Evolutionary conservation across 441 rosid genomes (phyloP), one percentile per base, ranked within the genome.

Genomic region (Iberis amara): DNA sequence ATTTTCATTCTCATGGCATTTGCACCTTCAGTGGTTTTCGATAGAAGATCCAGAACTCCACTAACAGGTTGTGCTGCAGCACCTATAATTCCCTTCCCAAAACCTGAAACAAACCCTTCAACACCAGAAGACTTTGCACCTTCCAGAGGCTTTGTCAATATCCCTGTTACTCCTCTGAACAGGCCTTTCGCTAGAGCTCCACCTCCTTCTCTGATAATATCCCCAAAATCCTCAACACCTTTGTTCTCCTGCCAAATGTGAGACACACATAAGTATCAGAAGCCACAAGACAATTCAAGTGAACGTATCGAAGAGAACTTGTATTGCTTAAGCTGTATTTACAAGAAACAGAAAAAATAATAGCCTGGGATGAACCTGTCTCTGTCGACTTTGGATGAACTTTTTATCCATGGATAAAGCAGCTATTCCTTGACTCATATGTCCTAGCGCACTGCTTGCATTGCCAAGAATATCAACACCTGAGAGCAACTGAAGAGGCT

Each of bases 51-150:
- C 76, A 94, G 71, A 68, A 86, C 97, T 61, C 99, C 97, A 47
- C 99, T 89, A 62, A 94, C 99, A 42, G 97, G 97, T 68, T 94
- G 99, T 47, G 97, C 99, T 73, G 99, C 96, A 61, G 81, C 99
- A 54, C 97, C 99, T 15, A 87, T 89, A 67, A 86, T 71, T 59
- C 99, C 97, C 75, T 94, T 94, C 48, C 99, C 99, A 59, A 94
- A 86, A 45, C 99, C 99, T 65, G 87, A 92, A 61, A 86, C 96
- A 67, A 94, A 94, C 51, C 99, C 99, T 66, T 94, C 99, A 30
- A 94, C 96, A 31, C 97, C 99, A 52, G 95, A 85, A 64, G 77
- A 44, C 74, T 94, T 94, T 45, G 99, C 99, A 52, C 97, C 99
- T 76, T 94, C 97, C 28, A 89, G 83, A 70, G 99, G 99, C 72